These are phyloP conservation scores for Penicillium frequentans DNA, from an alignment of 2,329 filamentous ascomycete genomes.

Conservation along the genomic window DNA sequence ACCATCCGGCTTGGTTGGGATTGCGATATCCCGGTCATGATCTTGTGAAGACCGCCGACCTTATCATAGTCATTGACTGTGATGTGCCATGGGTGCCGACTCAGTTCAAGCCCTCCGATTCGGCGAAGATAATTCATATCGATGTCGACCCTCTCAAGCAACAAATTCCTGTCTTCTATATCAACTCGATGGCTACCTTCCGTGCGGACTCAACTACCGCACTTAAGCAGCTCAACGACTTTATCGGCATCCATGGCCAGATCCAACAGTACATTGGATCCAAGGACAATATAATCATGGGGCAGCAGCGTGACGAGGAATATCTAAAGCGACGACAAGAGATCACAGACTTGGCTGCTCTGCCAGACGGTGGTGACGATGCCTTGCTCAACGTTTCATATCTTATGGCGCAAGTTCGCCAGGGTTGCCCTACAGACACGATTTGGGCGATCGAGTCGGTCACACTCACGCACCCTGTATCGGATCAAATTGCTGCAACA, in stretches of 20 bases:
- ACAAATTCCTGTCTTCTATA: constrained; percentile 72
- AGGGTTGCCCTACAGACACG: constrained; percentile 61
- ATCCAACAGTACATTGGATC: constrained; percentile 46
- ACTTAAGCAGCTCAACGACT: constrained; percentile 67
- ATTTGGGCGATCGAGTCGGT: constrained; percentile 79
- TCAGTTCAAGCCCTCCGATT: constrained; percentile 58
- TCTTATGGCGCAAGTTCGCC: constrained; percentile 57
- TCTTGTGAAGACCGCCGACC: constrained; percentile 72
- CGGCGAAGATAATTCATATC: constrained; percentile 63
- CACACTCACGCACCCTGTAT: constrained; percentile 66
- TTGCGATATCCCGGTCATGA: constrained; percentile 73
- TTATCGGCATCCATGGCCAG: constrained; percentile 53
- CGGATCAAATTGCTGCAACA: constrained; percentile 69
- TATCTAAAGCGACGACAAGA: constrained; percentile 60
- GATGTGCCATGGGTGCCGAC: constrained; percentile 95
- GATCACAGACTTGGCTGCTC: constrained; percentile 58
- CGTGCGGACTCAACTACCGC: constrained; percentile 65
- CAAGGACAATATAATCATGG: constrained; percentile 47
- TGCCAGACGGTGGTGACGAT: constrained; percentile 56
- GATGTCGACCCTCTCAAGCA: constrained; percentile 69
- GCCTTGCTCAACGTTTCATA: constrained; percentile 64
- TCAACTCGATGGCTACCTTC: constrained; percentile 65
- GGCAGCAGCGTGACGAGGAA: constrained; percentile 56
- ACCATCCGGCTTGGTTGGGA: constrained; percentile 62
- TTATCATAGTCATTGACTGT: constrained; percentile 82